A percentile compares a stretch with the other conserved stretches of the same genome.
Conservation (phyloP, 192 early-diverging fungal species). For the Entomortierella chlamydospora region DNA sequence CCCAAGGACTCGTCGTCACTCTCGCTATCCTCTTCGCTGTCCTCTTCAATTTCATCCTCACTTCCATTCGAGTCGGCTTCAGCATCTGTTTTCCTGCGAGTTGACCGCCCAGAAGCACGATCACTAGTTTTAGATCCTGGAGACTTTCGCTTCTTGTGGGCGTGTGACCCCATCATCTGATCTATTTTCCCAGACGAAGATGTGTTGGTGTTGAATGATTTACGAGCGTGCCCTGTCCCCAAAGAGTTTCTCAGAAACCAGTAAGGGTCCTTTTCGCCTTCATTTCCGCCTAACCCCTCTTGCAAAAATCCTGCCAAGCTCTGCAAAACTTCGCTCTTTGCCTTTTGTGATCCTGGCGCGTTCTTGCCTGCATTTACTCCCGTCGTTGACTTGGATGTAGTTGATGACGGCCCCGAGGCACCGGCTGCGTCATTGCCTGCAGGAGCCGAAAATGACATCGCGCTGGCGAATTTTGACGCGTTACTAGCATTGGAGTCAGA, state of each 20-base stretch:
- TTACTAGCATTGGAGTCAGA: conserved; percentile 64
- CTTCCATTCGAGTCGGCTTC: not conserved
- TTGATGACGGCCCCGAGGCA: conserved; percentile 6
- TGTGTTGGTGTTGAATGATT: conserved; percentile 49
- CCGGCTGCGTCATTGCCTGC: conserved; percentile 17
- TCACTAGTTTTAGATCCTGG: not conserved
- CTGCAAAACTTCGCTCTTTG: conserved; percentile 67
- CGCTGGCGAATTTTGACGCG: conserved; percentile 36
- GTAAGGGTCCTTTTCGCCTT: conserved; percentile 57
- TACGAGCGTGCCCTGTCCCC: conserved; percentile 52
- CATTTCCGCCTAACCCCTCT: conserved; percentile 60
- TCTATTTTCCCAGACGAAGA: conserved; percentile 17
- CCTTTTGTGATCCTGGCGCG: conserved; percentile 53
- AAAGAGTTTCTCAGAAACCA: conserved; percentile 66
- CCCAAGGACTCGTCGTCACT: conserved; percentile 5
- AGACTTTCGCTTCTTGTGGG: conserved; percentile 33
- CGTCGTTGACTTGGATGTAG: conserved; percentile 1
- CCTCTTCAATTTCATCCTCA: too few relatives aligned
- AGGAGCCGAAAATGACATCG: conserved; percentile 49
- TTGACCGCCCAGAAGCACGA: conserved; percentile 14
- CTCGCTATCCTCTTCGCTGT: conserved; percentile 6
- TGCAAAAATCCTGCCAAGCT: conserved; percentile 69
- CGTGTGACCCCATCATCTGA: not conserved
- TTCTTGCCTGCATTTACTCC: conserved; percentile 44
- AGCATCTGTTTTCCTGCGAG: not conserved